These are phyloP conservation scores for Ogataea kodamae DNA, from an alignment of 805 yeast species.

Conservation along the genomic window DNA sequence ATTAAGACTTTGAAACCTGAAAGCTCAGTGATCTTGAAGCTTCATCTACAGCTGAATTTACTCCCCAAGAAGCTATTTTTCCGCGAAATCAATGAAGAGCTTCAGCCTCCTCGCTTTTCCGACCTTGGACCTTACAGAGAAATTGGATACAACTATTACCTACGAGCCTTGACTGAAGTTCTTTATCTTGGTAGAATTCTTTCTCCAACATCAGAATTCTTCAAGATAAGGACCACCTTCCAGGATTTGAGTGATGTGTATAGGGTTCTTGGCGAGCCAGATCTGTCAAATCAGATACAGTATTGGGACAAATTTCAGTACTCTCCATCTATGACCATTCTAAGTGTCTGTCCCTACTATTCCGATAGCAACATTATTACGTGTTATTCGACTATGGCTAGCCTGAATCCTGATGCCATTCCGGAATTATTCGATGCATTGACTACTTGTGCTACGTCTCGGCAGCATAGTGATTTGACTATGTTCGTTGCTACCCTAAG, in stretches of 20 bases:
- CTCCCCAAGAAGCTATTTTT: conserved; percentile 49
- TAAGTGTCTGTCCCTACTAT: conserved; percentile 49
- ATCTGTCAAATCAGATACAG: conserved; percentile 19
- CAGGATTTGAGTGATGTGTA: conserved; percentile 24
- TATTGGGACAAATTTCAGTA: conserved; percentile 26
- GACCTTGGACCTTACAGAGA: conserved; percentile 24
- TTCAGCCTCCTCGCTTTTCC: conserved; percentile 28
- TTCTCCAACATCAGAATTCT: conserved; percentile 23
- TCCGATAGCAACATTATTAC: conserved; percentile 45
- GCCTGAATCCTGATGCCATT: conserved; percentile 40
- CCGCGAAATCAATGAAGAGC: conserved; percentile 30
- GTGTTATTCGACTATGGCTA: conserved; percentile 41
- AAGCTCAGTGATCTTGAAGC: conserved; percentile 46
- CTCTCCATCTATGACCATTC: conserved; percentile 33
- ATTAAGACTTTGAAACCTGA: conserved; percentile 52
- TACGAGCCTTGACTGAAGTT: conserved; percentile 53
- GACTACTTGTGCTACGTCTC: conserved; percentile 44
- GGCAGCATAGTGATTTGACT: conserved; percentile 45
- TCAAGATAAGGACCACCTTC: conserved; percentile 18
- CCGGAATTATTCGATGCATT: conserved; percentile 61
- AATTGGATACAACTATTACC: conserved; percentile 45
- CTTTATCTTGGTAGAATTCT: conserved; percentile 38
- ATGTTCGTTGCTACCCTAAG: conserved; percentile 42
- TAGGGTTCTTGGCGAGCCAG: conserved; percentile 26
- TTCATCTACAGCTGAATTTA: conserved; percentile 54